These are phyloP conservation scores for Claviceps spartinae DNA, from an alignment of 2,329 filamentous ascomycete species.

Conservation along the genomic window DNA sequence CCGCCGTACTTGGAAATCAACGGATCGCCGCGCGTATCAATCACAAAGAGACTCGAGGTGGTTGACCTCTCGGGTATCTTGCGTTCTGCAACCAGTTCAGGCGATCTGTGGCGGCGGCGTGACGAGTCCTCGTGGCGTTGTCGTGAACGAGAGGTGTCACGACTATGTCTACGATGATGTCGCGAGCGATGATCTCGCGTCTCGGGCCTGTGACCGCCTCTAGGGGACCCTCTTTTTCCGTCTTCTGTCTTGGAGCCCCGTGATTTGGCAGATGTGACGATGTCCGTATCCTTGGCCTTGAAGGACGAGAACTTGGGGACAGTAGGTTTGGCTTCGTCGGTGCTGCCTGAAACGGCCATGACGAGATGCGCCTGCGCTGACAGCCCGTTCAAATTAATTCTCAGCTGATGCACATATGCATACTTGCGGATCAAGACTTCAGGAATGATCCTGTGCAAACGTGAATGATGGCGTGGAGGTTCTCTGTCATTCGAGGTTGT, in stretches of 20 bases:
- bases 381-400: not conserved
- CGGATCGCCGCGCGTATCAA: conserved; percentile 66
- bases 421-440: not conserved
- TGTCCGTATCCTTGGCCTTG: conserved; percentile 30
- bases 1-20: conserved; percentile 58
- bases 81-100: conserved; percentile 1
- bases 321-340: conserved; percentile 12
- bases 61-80: not conserved
- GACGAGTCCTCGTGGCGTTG: not conserved
- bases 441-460: no score
- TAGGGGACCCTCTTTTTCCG: conserved; percentile 8
- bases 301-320: conserved; percentile 64
- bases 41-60: conserved; percentile 30
- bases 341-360: conserved; percentile 15
- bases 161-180: not conserved
- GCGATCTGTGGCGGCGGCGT: not conserved
- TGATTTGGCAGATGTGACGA: conserved; percentile 20
- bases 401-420: not conserved
- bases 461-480: no score
- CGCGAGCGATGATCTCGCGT: conserved; percentile 6
- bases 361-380: not conserved
- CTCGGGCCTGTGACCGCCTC: conserved; percentile 2
- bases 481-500: no score
- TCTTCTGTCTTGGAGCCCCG: conserved; percentile 7
- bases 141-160: not conserved